Percentiles rank a stretch among this genome's conserved stretches.
These are phyloP conservation scores for Beauveria varroae DNA, from an alignment of 2,329 filamentous ascomycete species.

Conservation along the genomic window DNA sequence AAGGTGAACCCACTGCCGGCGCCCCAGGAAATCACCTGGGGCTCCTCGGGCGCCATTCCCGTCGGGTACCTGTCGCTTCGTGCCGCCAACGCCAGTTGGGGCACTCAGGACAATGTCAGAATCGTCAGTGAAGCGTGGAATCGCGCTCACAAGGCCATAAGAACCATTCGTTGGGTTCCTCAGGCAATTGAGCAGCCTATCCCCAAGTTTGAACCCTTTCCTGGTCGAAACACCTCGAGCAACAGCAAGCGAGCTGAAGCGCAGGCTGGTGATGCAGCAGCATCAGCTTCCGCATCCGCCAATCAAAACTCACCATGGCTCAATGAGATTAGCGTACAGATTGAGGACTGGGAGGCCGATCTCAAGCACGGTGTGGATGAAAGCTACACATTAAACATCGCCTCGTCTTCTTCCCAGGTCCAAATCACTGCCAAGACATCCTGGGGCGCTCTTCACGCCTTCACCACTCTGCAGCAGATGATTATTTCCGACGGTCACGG, in stretches of 20 bases:
- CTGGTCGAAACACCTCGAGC: conserved; percentile 26
- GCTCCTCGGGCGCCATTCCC: conserved; percentile 17
- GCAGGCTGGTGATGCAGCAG: neutral
- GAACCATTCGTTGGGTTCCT: conserved; percentile 44
- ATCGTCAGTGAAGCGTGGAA: conserved; percentile 40
- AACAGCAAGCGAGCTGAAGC: conserved; percentile 22
- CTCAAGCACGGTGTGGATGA: conserved; percentile 50
- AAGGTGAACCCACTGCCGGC: conserved; percentile 22
- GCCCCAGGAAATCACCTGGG: conserved; percentile 20
- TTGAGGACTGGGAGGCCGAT: conserved; percentile 36
- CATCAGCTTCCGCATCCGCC: neutral
- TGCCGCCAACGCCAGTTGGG: conserved; percentile 14
- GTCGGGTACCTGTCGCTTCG: conserved; percentile 14
- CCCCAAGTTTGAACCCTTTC: conserved; percentile 42
- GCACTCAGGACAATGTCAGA: conserved; percentile 11
- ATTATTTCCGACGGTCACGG: conserved; percentile 39
- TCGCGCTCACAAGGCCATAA: conserved; percentile 40
- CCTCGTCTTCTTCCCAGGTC: conserved; percentile 30
- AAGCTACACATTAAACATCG: conserved; percentile 43
- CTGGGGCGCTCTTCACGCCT: conserved; percentile 48
- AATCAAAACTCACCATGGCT: conserved; percentile 21
- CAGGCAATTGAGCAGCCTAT: conserved; percentile 44
- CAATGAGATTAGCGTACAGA: conserved; percentile 35
- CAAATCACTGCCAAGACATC: conserved; percentile 41
- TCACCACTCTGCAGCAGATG: conserved; percentile 50